Percentiles rank a stretch among this genome's conserved stretches.
Conservation (phyloP, 768 basidiomycete genomes). For the Cystobasidium tubakii region DNA sequence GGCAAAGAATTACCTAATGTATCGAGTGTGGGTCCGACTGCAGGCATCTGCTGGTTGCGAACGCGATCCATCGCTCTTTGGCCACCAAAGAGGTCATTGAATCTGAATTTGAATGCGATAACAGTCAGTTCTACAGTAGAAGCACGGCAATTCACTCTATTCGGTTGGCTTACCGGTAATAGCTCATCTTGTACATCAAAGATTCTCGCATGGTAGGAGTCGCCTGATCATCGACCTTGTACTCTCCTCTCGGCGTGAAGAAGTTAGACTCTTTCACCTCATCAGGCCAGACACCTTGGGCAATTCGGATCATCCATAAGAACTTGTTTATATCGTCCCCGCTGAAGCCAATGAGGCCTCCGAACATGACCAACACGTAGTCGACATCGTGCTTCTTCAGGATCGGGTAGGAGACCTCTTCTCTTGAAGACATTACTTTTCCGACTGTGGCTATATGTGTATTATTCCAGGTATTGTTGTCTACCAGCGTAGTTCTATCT, state of each 20-base stretch:
- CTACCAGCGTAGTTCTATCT: conserved; percentile 87
- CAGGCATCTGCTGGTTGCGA: conserved; percentile 74
- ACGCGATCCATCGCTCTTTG: conserved; percentile 74
- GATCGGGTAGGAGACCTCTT: conserved; percentile 95
- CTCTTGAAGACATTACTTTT: conserved; percentile 89
- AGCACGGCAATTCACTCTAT: neutral
- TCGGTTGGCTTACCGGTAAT: conserved; percentile 78
- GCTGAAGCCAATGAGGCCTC: conserved; percentile 90
- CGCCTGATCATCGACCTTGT: conserved; percentile 80
- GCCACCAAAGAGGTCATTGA: conserved; percentile 77
- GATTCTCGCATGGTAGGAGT: conserved; percentile 84
- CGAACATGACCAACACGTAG: conserved; percentile 95
- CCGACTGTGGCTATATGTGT: conserved; percentile 96
- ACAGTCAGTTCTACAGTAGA: neutral
- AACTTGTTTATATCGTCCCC: conserved; percentile 99
- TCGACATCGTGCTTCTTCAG: conserved; percentile 94
- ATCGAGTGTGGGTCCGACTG: conserved; percentile 71
- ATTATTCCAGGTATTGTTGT: conserved; percentile 99
- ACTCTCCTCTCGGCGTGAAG: conserved; percentile 88
- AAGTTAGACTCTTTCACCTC: conserved; percentile 93
- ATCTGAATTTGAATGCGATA: conserved; percentile 54
- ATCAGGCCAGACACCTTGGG: conserved; percentile 75
- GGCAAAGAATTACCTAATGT: conserved; percentile 61
- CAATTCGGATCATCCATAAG: conserved; percentile 57
- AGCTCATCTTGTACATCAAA: conserved; percentile 99